Base-by-base conservation (phyloP, 352 stramenopile species). In the Plasmopara viticola region DNA sequence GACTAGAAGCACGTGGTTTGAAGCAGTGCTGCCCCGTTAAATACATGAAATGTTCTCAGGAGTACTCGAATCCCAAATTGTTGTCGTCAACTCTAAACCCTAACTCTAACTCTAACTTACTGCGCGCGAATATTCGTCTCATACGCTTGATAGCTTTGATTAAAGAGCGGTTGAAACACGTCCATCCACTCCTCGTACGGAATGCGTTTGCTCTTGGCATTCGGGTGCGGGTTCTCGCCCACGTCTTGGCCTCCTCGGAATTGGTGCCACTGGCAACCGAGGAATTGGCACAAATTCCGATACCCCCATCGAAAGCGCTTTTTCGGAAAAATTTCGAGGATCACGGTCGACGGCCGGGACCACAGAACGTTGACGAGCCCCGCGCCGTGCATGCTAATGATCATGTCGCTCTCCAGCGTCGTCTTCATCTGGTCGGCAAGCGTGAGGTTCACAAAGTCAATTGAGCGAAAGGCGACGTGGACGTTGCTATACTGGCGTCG, bases 331-430 rank as follows among this genome's bases (percentile, higher is more conserved):
- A 92, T 90, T 57, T 92, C 82, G 17, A 92, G 17, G 9, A 92
- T 59, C 6, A 65, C 62, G 17, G 74, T 85, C 52, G 57, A 50
- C 0, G 76, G 76, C 5, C 68, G 66, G 10, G 76, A 54, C 74
- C 79, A 92, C 0, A 86, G 15, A 0, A 90, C 70, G 43, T 93
- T 93, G 4, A 88, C 77, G 46, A 93, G 72, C 15, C 82, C 82
- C 15, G 82, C 82, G 40, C 82, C 82, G 50, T 93, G 82, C 82
- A 90, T 93, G 7, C 79, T 70, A 42, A 93, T 80, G 17, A 93
- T 76, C 31, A 93, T 68, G 50, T 89, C 79, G 43, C 79, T 90
- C 13, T 78, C 60, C 6, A 82, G 56, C 18, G 81, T 78, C 17
- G 72, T 60, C 5, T 52, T 53, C 68, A 93, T 93, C 54, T 93